These are phyloP conservation scores for Arthromyces matolae DNA, from an alignment of 768 basidiomycete species.

Conservation along the genomic window DNA sequence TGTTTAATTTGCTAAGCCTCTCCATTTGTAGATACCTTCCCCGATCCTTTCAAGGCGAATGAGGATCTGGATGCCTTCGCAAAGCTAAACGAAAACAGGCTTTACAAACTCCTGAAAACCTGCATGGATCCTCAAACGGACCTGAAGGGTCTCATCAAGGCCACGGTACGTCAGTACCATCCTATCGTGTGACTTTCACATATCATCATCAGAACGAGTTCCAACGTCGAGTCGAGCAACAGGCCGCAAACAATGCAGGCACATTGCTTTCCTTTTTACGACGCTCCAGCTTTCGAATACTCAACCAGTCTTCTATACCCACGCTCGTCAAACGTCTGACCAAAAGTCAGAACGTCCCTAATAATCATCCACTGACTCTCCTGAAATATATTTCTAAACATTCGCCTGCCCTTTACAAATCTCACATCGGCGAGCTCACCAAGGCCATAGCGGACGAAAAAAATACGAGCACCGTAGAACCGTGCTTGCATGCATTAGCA, in stretches of 20 bases:
- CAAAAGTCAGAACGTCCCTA: constrained; percentile 38
- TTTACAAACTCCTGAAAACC: constrained; percentile 81
- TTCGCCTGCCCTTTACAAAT: constrained; percentile 66
- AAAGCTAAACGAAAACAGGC: constrained; percentile 76
- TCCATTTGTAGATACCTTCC: constrained; percentile 41
- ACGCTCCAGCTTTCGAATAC: constrained; percentile 61
- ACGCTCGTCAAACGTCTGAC: constrained; percentile 69
- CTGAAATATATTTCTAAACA: constrained; percentile 69
- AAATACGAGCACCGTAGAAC: constrained; percentile 52
- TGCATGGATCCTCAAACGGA: constrained; percentile 85
- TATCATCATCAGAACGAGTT: constrained; percentile 62
- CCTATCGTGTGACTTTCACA: background rate
- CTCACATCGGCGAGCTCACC: constrained; percentile 71
- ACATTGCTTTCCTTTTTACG: constrained; percentile 75
- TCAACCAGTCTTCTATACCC: constrained; percentile 86
- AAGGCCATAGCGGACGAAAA: constrained; percentile 69
- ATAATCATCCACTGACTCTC: constrained; percentile 47
- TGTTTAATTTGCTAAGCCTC: background rate
- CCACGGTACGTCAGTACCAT: constrained; percentile 48
- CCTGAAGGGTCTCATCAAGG: constrained; percentile 74
- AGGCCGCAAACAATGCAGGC: constrained; percentile 50
- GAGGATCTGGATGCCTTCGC: constrained; percentile 85
- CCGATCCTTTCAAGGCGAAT: constrained; percentile 68
- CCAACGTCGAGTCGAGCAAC: constrained; percentile 68
- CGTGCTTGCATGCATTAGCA: constrained; percentile 74